A percentile compares a stretch with the other conserved stretches of the same genome.
These are phyloP conservation scores for Hirsutella rhossiliensis DNA, from an alignment of 2,329 filamentous ascomycete species.

Conservation along the genomic window DNA sequence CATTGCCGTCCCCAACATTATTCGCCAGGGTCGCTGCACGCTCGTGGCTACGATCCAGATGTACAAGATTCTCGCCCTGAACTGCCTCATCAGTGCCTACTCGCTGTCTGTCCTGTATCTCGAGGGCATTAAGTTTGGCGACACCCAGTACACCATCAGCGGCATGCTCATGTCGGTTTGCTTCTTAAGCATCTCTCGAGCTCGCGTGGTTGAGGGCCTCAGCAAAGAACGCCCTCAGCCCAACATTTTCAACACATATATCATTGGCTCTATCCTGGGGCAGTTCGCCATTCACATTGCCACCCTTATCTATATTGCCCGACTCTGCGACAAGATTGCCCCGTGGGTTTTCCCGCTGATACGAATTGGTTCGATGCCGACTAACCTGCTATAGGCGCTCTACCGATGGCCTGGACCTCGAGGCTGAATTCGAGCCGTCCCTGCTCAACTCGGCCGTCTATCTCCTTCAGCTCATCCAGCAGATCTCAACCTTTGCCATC, in stretches of 20 bases:
- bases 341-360: slow-evolving; percentile 48
- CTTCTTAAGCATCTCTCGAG: slow-evolving; percentile 96
- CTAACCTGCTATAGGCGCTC: slow-evolving; percentile 26
- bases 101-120: slow-evolving; percentile 92
- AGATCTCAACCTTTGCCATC: slow-evolving; percentile 97
- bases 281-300: slow-evolving; percentile 94
- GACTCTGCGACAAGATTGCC: slow-evolving; percentile 73
- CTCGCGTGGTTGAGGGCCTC: slow-evolving; percentile 85
- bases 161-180: slow-evolving; percentile 99
- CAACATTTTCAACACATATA: slow-evolving; percentile 98
- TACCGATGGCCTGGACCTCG: slow-evolving; percentile 60
- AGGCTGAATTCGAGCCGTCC: slow-evolving; percentile 87
- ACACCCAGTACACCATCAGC: slow-evolving; percentile 95
- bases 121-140: slow-evolving; percentile 97
- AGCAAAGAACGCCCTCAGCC: slow-evolving; percentile 96
- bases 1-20: slow-evolving; percentile 94
- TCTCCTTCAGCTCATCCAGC: slow-evolving; percentile 93
- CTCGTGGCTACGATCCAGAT: slow-evolving; percentile 98
- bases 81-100: slow-evolving; percentile 97
- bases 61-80: slow-evolving; percentile 98
- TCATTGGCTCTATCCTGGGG: slow-evolving; percentile 92
- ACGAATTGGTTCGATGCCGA: neutral
- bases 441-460: slow-evolving; percentile 96
- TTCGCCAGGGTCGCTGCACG: slow-evolving; percentile 93
- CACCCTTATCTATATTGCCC: slow-evolving; percentile 87